Evolutionary conservation across 345 rosid species (phyloP).

Genomic region (Brassica cretica): DNA sequence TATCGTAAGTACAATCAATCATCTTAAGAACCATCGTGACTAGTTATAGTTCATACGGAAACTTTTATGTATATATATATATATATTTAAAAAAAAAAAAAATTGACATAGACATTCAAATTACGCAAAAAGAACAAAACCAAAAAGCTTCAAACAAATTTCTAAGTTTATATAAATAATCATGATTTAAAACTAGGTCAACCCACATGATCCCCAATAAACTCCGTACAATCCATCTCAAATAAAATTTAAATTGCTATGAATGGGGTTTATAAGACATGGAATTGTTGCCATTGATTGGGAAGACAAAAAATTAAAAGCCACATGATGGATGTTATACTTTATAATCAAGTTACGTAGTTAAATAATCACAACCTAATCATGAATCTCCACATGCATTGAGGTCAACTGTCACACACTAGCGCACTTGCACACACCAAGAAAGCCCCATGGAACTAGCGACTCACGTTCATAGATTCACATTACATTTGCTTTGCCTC

Average conservation of each 20-base stretch:
- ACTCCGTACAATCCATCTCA: background rate
- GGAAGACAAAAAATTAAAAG: background rate
- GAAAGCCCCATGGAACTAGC: constrained; percentile 10
- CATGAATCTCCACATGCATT: constrained; percentile 34
- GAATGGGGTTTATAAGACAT: background rate
- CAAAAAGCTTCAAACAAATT: background rate
- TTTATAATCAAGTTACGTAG: constrained; percentile 1
- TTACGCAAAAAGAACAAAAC: background rate
- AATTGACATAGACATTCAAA: background rate
- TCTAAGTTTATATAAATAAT: background rate
- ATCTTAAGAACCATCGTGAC: background rate
- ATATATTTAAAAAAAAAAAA: background rate
- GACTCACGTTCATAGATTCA: constrained; percentile 19
- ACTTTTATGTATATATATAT: background rate
- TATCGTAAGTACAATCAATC: too few species aligned
- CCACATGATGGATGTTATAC: constrained; percentile 1
- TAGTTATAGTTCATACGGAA: background rate
- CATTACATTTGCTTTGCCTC: background rate
- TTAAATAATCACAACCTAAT: constrained; percentile 15
- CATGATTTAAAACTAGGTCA: background rate
- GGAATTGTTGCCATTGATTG: constrained; percentile 1
- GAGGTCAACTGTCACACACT: constrained; percentile 10
- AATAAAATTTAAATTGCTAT: background rate
- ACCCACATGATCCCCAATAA: background rate
- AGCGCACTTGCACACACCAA: background rate